phyloP scores from a whole-genome alignment of 2,329 filamentous ascomycete genomes.

The Dothideomycetes sp. region DNA sequence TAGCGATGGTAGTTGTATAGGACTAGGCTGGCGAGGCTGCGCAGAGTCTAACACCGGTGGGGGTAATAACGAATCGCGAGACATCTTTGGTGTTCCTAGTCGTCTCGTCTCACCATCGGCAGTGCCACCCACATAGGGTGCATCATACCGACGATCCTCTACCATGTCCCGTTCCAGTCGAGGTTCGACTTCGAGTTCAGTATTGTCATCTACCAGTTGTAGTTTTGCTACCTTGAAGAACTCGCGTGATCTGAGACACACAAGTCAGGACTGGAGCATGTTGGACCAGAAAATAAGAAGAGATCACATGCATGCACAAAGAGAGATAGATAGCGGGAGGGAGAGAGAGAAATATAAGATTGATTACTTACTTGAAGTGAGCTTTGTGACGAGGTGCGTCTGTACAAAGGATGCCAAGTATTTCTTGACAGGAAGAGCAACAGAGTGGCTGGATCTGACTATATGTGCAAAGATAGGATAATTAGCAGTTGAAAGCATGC shows the following conservation, averaged over 20 bases:
- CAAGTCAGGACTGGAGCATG: not conserved
- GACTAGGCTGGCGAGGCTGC: not conserved
- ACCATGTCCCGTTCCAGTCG: constrained; percentile 3
- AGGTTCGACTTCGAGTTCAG: not conserved
- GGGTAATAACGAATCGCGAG: constrained; percentile 8
- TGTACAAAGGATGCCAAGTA: constrained; percentile 26
- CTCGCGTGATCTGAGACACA: constrained; percentile 26
- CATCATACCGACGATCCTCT: constrained; percentile 12
- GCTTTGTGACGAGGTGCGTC: constrained; percentile 22
- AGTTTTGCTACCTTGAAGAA: constrained; percentile 31
- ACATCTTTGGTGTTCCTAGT: constrained; percentile 5
- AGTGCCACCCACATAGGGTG: constrained; percentile 7
- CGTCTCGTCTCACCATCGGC: constrained; percentile 8
- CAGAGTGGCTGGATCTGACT: constrained; percentile 28
- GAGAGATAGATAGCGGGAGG: constrained; percentile 4
- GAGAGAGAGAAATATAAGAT: not conserved
- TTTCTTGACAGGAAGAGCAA: constrained; percentile 25
- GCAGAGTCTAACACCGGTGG: not conserved
- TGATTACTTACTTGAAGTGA: constrained; percentile 27
- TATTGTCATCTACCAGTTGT: not conserved
- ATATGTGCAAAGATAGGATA: constrained; percentile 15
- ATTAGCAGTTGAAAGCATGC: constrained; percentile 9
- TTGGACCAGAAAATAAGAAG: constrained; percentile 1
- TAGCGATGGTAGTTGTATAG: constrained; percentile 12
- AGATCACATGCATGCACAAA: constrained; percentile 2